These are phyloP conservation scores for Plasmodium gonderi DNA, from an alignment of 169 alveolate species.

Conservation along the genomic window DNA sequence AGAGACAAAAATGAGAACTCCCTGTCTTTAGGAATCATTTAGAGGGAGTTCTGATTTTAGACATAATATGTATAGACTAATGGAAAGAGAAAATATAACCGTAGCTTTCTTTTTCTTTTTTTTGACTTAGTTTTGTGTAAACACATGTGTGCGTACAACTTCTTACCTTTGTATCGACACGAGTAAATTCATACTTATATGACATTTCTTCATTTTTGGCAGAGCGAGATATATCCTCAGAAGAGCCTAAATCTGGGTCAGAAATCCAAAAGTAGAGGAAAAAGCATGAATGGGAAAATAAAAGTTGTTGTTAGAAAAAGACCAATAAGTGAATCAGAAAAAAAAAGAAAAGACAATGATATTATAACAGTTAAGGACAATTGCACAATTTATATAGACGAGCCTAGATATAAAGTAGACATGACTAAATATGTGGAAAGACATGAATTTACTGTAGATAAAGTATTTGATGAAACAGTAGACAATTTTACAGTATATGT, in stretches of 20 bases:
- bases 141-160: neutral
- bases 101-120: neutral
- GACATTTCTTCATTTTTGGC: neutral
- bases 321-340: slow-evolving; percentile 94
- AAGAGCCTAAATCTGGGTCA: slow-evolving; percentile 49
- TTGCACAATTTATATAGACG: slow-evolving; percentile 81
- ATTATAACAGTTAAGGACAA: slow-evolving; percentile 89
- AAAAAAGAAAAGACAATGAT: slow-evolving; percentile 91
- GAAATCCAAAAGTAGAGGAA: slow-evolving; percentile 20
- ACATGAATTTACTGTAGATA: slow-evolving; percentile 93
- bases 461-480: slow-evolving; percentile 90
- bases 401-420: slow-evolving; percentile 87
- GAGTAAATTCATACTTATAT: neutral
- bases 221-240: slow-evolving; percentile 62
- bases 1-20: neutral
- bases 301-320: slow-evolving; percentile 96
- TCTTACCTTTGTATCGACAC: neutral
- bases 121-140: neutral
- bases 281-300: slow-evolving; percentile 76
- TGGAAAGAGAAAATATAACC: no score
- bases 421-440: slow-evolving; percentile 93
- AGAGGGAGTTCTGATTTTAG: no score
- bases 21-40: no score
- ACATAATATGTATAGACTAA: no score
- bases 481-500: slow-evolving; percentile 90